These are phyloP conservation scores for Plenodomus biglobosus DNA, from an alignment of 2,329 filamentous ascomycete species.

Conservation along the genomic window DNA sequence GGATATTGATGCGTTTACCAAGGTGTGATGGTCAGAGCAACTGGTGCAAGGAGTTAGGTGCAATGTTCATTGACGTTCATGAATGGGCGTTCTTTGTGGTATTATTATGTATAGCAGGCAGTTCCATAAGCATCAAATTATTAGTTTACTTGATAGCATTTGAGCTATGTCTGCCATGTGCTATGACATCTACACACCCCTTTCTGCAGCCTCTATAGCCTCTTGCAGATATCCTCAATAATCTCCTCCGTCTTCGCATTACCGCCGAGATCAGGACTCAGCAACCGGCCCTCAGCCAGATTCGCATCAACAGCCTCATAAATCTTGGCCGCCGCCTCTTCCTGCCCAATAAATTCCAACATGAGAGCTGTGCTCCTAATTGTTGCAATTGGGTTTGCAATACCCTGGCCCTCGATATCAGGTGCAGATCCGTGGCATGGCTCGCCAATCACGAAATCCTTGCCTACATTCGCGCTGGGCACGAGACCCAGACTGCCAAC, in stretches of 20 bases:
- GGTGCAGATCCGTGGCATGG: conserved; percentile 96
- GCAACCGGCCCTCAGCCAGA: conserved; percentile 75
- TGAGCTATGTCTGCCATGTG: not conserved
- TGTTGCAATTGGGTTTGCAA: conserved; percentile 96
- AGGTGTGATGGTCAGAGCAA: conserved; percentile 4
- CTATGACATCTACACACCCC: not conserved
- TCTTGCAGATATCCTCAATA: conserved; percentile 79
- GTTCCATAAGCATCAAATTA: not conserved
- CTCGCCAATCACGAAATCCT: conserved; percentile 93
- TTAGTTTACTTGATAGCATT: not conserved
- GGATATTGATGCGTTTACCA: conserved; percentile 46
- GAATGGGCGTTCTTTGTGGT: too few relatives aligned
- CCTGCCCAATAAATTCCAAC: conserved; percentile 92
- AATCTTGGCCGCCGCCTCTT: conserved; percentile 82
- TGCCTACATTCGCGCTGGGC: conserved; percentile 91
- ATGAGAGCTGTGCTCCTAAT: conserved; percentile 88
- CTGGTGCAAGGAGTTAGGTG: too few relatives aligned
- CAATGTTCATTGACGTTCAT: too few relatives aligned
- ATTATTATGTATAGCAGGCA: too few relatives aligned
- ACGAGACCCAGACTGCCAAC: conserved; percentile 92
- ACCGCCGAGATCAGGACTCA: conserved; percentile 90
- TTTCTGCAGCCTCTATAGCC: conserved; percentile 59
- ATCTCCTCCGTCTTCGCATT: conserved; percentile 84
- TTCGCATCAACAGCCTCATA: conserved; percentile 91
- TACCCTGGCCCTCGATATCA: conserved; percentile 88